Base-by-base conservation (phyloP, 345 rosid genomes). In the Anacardium occidentale region DNA sequence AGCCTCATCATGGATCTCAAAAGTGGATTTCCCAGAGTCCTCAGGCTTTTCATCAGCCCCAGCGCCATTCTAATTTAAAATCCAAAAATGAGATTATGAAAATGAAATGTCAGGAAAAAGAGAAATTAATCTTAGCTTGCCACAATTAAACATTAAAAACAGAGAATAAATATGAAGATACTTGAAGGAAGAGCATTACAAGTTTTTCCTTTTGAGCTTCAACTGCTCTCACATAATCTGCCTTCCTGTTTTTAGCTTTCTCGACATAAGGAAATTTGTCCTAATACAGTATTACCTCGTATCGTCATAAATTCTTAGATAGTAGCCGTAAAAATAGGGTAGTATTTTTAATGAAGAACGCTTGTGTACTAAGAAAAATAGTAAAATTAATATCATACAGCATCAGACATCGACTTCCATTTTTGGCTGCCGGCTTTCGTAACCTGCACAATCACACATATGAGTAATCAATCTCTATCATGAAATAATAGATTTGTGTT, bases 361-460 rank as follows among this genome's bases (percentile, higher is more conserved):
- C 37, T 55, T 9, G 60, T 50, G 62, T 34, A 34, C 8, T 44
- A 2, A 52, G 34, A 26, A 50, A n/a, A 6, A 15, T 34, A 56
- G 15, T 2, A 40, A 26, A 55, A 47, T 44, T 63, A 42, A 51
- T 47, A 48, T 75, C 81, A 76, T 77, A 81, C 85, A 51, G 76
- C 29, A 13, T 54, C 68, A 57, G 87, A 68, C 81, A 84, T 63
- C 7, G 81, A 79, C 60, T 73, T 81, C 87, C 87, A 84, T 66
- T 77, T 84, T 67, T 72, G 78, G 34, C 87, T 79, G 12, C 87
- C 85, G 72, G 85, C 84, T 79, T 81, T 79, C 29, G 74, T 67
- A 21, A 76, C 84, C 87, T 81, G 80, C 69, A 74, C 13, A 59
- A 73, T 37, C 63, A 51, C 2, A 58, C 21, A 65, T 72, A 40